Conservation (phyloP, 345 rosid genomes). For the Sapria himalayana region DNA sequence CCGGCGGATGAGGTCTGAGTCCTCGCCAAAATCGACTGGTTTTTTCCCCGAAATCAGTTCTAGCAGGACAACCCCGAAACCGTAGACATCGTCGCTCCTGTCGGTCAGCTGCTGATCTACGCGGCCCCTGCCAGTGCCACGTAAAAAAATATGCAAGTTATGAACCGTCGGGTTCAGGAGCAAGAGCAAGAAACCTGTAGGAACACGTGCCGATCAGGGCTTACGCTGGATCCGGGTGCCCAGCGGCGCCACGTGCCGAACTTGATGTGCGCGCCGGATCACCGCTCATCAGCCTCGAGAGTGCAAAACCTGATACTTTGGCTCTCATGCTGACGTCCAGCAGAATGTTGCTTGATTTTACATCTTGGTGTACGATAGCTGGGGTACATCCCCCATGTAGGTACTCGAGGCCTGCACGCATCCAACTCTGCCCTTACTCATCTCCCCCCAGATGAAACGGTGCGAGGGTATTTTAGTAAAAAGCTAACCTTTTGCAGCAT, state of each 20-base stretch:
- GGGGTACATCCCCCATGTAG: conserved; percentile 92
- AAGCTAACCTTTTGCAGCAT: conserved; percentile 77
- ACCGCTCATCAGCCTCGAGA: conserved; percentile 84
- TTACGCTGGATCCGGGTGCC: conserved; percentile 97
- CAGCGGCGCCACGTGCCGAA: conserved; percentile 80
- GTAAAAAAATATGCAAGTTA: too few relatives aligned
- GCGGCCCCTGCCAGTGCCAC: conserved; percentile 47
- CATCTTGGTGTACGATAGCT: conserved; percentile 86
- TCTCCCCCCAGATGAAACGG: too few relatives aligned
- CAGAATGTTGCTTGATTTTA: conserved; percentile 85
- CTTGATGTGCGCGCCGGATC: conserved; percentile 85
- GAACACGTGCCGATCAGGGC: conserved; percentile 6
- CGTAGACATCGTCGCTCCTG: conserved; percentile 92
- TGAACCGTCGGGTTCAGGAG: too few relatives aligned
- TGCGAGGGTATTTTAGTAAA: too few relatives aligned
- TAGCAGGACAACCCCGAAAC: conserved; percentile 92
- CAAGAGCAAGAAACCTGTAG: too few relatives aligned
- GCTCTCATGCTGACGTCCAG: conserved; percentile 86
- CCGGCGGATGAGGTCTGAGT: conserved; percentile 84
- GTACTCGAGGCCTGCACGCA: conserved; percentile 80
- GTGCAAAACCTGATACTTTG: conserved; percentile 93
- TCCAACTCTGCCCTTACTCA: conserved; percentile 17
- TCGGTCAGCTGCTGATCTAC: conserved; percentile 80
- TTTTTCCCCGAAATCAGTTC: conserved; percentile 83
- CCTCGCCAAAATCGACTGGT: conserved; percentile 76